Conservation (phyloP, 2,329 filamentous ascomycete genomes). For the Diaporthe sp. region DNA sequence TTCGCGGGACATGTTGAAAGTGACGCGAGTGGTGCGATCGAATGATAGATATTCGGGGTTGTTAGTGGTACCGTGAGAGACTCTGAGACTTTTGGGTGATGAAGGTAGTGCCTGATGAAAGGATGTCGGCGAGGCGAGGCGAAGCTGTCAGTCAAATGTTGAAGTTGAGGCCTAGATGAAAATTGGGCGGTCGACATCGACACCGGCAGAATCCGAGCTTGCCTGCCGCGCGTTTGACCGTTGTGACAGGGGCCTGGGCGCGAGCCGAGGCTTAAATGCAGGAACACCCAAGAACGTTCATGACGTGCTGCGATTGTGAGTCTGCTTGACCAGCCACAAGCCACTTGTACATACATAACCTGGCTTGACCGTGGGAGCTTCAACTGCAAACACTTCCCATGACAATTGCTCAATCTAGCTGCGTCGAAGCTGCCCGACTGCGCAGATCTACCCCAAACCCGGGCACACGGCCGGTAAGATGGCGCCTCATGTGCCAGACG, state of each 20-base stretch:
- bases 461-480: slow-evolving; percentile 10
- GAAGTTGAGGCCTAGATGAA: slow-evolving; percentile 23
- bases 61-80: no score
- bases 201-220: slow-evolving; percentile 38
- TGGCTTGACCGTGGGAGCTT: not conserved
- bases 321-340: not conserved
- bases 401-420: not conserved
- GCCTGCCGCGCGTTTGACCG: slow-evolving; percentile 24
- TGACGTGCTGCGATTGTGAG: slow-evolving; percentile 20
- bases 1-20: slow-evolving; percentile 75
- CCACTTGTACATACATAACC: not conserved
- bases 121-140: not conserved
- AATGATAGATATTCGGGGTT: no score
- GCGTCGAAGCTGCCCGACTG: not conserved
- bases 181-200: slow-evolving; percentile 42
- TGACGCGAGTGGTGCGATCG: not conserved
- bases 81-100: no score
- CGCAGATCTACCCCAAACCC: not conserved
- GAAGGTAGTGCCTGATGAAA: not conserved
- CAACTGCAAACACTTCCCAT: not conserved
- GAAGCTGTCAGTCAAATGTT: not conserved
- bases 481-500: slow-evolving; percentile 38
- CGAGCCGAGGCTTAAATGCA: slow-evolving; percentile 37
- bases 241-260: slow-evolving; percentile 20
- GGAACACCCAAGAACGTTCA: not conserved